phyloP scores from a whole-genome alignment of 2,329 filamentous ascomycete species.

The Colletotrichum shisoi region DNA sequence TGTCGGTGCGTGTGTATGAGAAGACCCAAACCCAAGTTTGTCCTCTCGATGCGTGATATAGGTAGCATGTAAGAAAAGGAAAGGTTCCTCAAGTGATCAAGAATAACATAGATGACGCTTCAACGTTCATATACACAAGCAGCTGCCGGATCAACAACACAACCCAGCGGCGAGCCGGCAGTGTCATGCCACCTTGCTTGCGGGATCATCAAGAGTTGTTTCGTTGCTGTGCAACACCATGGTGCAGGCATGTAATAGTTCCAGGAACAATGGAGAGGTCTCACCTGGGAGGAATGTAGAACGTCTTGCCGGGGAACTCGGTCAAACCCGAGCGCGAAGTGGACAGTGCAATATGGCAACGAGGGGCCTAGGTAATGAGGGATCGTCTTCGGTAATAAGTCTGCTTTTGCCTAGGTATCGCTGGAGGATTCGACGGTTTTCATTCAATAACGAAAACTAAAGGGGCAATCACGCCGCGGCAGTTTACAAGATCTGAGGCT shows the following conservation, averaged over 20 bases:
- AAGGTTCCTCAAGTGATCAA: not conserved
- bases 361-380: constrained; percentile 4
- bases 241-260: constrained; percentile 30
- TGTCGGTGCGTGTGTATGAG: constrained; percentile 3
- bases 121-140: constrained; percentile 26
- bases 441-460: not conserved
- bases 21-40: constrained; percentile 4
- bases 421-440: not conserved
- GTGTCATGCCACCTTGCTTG: not conserved
- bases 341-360: constrained; percentile 4
- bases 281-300: constrained; percentile 39
- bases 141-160: constrained; percentile 17
- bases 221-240: constrained; percentile 38
- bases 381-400: constrained; percentile 15
- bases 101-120: not conserved
- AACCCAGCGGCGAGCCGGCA: constrained; percentile 9
- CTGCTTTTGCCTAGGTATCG: constrained; percentile 15
- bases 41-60: not conserved
- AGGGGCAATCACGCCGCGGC: not conserved
- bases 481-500: not conserved
- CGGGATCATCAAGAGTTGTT: constrained; percentile 4
- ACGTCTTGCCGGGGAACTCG: constrained; percentile 25
- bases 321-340: not conserved
- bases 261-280: constrained; percentile 36
- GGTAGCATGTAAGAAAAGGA: constrained; percentile 2